Evolutionary conservation across 805 yeast genomes (phyloP).

Genomic region (Wickerhamiella sergipiensis): DNA sequence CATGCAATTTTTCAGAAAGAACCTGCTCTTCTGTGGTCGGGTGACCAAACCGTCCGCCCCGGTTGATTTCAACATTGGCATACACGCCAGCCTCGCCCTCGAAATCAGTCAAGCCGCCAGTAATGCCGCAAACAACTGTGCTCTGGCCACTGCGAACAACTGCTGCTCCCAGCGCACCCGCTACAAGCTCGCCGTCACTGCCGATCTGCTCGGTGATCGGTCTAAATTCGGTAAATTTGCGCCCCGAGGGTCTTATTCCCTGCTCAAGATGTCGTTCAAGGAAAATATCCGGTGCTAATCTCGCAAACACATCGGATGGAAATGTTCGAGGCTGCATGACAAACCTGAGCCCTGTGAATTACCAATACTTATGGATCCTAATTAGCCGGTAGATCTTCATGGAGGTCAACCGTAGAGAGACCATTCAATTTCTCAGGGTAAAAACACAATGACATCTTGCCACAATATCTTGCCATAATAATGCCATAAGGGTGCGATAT

Average conservation of each 20-base stretch:
- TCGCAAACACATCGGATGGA: constrained; percentile 69
- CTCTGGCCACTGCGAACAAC: constrained; percentile 60
- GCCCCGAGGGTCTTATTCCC: constrained; percentile 60
- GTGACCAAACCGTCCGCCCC: constrained; percentile 58
- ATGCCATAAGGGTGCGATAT: too few relatives aligned
- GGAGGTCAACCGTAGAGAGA: too few relatives aligned
- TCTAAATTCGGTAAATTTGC: constrained; percentile 62
- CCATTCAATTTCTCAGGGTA: too few relatives aligned
- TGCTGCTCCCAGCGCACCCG: constrained; percentile 46
- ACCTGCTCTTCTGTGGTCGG: constrained; percentile 81
- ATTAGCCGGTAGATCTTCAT: too few relatives aligned
- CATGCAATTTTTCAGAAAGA: constrained; percentile 50
- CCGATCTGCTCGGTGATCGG: constrained; percentile 30
- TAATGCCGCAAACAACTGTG: constrained; percentile 54
- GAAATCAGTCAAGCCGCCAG: constrained; percentile 45
- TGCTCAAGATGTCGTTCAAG: constrained; percentile 62
- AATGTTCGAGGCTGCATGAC: constrained; percentile 40
- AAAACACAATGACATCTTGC: too few relatives aligned
- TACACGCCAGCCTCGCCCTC: constrained; percentile 37
- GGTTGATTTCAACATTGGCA: constrained; percentile 62
- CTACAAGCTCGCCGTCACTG: constrained; percentile 10
- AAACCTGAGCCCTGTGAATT: not conserved
- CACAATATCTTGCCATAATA: too few relatives aligned
- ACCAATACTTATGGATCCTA: not conserved
- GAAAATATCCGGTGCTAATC: constrained; percentile 76